These are phyloP conservation scores for Arthrobotrys pseudoclavata DNA, from an alignment of 2,329 filamentous ascomycete species.

Conservation along the genomic window DNA sequence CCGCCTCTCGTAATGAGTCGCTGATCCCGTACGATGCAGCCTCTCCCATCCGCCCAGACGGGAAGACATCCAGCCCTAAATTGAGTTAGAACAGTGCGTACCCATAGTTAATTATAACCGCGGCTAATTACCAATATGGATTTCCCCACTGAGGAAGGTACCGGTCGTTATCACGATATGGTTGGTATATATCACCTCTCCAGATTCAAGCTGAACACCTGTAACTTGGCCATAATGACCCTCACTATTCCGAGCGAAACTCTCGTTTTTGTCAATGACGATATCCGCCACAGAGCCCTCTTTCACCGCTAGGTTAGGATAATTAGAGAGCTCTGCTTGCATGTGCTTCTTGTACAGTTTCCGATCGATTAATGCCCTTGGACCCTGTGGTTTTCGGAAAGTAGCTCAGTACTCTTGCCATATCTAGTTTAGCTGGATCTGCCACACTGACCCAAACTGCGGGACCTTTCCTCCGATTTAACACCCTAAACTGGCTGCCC, in stretches of 20 bases:
- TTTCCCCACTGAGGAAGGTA: slow-evolving; percentile 94
- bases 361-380: slow-evolving; percentile 94
- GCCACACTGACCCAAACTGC: slow-evolving; percentile 80
- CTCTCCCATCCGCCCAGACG: slow-evolving; percentile 92
- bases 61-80: slow-evolving; percentile 80
- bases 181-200: slow-evolving; percentile 82
- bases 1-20: slow-evolving; percentile 87
- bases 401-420: slow-evolving; percentile 10
- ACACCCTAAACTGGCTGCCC: slow-evolving; percentile 89
- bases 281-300: slow-evolving; percentile 94
- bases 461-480: slow-evolving; percentile 91
- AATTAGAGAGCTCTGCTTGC: slow-evolving; percentile 83
- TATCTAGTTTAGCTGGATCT: slow-evolving; percentile 20
- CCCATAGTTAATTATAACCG: background rate
- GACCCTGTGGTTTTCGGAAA: slow-evolving; percentile 71
- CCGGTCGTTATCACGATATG: slow-evolving; percentile 95
- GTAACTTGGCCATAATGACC: slow-evolving; percentile 76
- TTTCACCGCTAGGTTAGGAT: slow-evolving; percentile 83
- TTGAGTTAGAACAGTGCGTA: slow-evolving; percentile 19
- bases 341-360: slow-evolving; percentile 90
- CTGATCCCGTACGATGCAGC: slow-evolving; percentile 92
- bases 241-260: slow-evolving; percentile 47
- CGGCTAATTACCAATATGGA: slow-evolving; percentile 76
- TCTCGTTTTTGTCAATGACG: slow-evolving; percentile 75
- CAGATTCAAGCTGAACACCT: slow-evolving; percentile 87